These are phyloP conservation scores for Hyaloperonospora arabidopsidis DNA, from an alignment of 352 stramenopile species.

Conservation along the genomic window DNA sequence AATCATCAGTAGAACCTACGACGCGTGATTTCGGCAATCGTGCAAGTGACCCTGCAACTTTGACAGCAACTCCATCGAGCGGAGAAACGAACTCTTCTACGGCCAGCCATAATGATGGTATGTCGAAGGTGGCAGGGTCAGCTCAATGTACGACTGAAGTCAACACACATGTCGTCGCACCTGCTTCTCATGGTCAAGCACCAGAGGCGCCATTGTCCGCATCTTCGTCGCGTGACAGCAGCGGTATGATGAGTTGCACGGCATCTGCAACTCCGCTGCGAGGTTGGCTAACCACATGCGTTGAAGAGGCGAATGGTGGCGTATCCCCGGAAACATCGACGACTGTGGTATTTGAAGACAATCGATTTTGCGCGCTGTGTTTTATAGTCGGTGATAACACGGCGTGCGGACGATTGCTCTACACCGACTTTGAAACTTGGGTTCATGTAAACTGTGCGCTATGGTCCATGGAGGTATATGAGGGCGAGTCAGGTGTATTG, in stretches of 20 bases:
- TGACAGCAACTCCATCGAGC: slow-evolving; percentile 2
- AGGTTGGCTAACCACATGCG: slow-evolving; percentile 28
- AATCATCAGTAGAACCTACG: slow-evolving; percentile 23
- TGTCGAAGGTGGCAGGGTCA: not conserved
- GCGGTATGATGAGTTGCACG: slow-evolving; percentile 20
- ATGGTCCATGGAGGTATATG: slow-evolving; percentile 90
- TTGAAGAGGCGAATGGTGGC: not conserved
- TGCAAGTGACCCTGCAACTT: not conserved
- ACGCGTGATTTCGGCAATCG: slow-evolving; percentile 17
- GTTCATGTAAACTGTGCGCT: slow-evolving; percentile 89
- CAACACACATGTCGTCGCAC: not conserved
- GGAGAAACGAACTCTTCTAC: not conserved
- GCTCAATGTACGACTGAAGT: slow-evolving; percentile 1
- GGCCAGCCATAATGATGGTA: slow-evolving; percentile 3
- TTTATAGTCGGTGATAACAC: slow-evolving; percentile 73
- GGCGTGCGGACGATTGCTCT: slow-evolving; percentile 69
- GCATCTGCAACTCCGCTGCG: slow-evolving; percentile 35
- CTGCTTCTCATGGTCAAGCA: not conserved
- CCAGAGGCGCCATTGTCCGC: not conserved
- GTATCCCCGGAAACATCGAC: not conserved
- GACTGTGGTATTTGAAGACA: slow-evolving; percentile 38
- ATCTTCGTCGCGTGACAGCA: not conserved
- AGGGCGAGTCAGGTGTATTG: slow-evolving; percentile 59
- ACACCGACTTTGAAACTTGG: slow-evolving; percentile 79
- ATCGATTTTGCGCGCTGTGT: slow-evolving; percentile 71